Conservation (phyloP, 2,329 filamentous ascomycete genomes). For the Fusarium tricinctum region DNA sequence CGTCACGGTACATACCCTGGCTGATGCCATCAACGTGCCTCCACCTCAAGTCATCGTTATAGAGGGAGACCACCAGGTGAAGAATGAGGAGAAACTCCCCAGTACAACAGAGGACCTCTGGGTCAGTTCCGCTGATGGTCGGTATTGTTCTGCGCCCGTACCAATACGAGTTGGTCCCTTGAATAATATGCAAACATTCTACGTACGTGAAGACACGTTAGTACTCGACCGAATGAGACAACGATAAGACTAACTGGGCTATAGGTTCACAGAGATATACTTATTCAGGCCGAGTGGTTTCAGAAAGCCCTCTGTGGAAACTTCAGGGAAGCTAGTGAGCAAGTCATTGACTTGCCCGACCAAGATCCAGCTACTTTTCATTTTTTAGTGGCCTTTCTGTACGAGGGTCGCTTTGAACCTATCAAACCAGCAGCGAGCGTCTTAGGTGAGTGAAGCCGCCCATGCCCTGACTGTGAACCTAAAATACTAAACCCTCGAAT, state of each 20-base stretch:
- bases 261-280: slow-evolving; percentile 63
- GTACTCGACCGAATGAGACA: neutral
- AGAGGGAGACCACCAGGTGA: slow-evolving; percentile 38
- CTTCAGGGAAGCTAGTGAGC: slow-evolving; percentile 62
- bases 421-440: slow-evolving; percentile 60
- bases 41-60: slow-evolving; percentile 46
- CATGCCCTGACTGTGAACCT: neutral
- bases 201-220: slow-evolving; percentile 32
- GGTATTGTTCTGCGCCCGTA: slow-evolving; percentile 62
- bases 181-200: slow-evolving; percentile 61
- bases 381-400: slow-evolving; percentile 65
- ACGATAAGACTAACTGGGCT: slow-evolving; percentile 28
- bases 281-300: slow-evolving; percentile 64
- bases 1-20: slow-evolving; percentile 36
- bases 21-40: slow-evolving; percentile 42
- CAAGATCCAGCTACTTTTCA: slow-evolving; percentile 66
- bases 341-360: slow-evolving; percentile 64
- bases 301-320: slow-evolving; percentile 62
- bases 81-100: slow-evolving; percentile 30
- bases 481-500: slow-evolving; percentile 19
- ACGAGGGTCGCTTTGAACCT: slow-evolving; percentile 62
- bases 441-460: slow-evolving; percentile 51
- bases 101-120: slow-evolving; percentile 62
- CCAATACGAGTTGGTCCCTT: slow-evolving; percentile 60
- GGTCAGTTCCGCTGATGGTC: slow-evolving; percentile 64